These are phyloP conservation scores for Phytophthora ohioensis DNA, from an alignment of 352 stramenopile species.

Conservation along the genomic window DNA sequence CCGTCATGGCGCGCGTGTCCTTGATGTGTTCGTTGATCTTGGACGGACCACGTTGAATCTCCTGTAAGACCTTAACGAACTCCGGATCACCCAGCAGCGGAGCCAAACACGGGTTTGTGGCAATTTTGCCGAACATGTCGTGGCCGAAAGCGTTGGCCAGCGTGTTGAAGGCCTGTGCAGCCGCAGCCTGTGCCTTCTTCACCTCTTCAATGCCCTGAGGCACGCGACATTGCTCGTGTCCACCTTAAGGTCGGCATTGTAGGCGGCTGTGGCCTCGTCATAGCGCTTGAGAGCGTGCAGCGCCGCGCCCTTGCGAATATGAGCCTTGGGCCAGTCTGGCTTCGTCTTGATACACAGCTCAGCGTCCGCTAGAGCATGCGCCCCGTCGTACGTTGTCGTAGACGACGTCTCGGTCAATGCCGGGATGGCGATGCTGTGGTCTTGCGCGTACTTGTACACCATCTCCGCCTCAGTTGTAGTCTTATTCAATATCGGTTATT, in stretches of 20 bases:
- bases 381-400: conserved; percentile 61
- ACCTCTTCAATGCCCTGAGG: conserved; percentile 94
- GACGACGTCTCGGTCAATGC: too few relatives aligned
- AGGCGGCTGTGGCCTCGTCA: conserved; percentile 86
- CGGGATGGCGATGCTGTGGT: too few relatives aligned
- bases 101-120: conserved; percentile 89
- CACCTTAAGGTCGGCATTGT: conserved; percentile 89
- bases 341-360: conserved; percentile 96
- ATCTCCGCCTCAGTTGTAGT: too few relatives aligned
- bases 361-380: conserved; percentile 97
- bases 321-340: conserved; percentile 96
- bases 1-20: conserved; percentile 88
- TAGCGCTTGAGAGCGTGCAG: conserved; percentile 94
- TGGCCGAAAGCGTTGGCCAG: conserved; percentile 93
- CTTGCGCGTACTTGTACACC: too few relatives aligned
- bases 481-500: too few relatives aligned
- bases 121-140: conserved; percentile 95
- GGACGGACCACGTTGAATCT: conserved; percentile 80
- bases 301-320: conserved; percentile 97
- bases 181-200: conserved; percentile 83
- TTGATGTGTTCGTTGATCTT: conserved; percentile 84
- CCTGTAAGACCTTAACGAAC: conserved; percentile 87
- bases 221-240: conserved; percentile 94
- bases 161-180: conserved; percentile 76
- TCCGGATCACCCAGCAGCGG: conserved; percentile 93